A percentile compares a stretch with the other conserved stretches of the same genome.
Conservation (phyloP, 2,329 filamentous ascomycete genomes). For the Cercospora sp. region DNA sequence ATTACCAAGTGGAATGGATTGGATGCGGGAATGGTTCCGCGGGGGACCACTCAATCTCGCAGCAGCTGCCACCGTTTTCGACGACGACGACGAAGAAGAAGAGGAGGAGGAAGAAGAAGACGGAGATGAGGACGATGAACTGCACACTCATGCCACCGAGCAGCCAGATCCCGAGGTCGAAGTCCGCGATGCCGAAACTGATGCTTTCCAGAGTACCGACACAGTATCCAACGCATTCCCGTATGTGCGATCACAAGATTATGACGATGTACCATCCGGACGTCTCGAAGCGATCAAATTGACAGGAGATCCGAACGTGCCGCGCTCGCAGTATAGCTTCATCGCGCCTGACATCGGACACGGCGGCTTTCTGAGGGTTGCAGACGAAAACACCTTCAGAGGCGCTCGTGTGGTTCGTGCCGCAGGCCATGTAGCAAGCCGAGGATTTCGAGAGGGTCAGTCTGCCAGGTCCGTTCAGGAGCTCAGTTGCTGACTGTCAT, state of each 20-base stretch:
- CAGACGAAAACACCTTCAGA: constrained; percentile 67
- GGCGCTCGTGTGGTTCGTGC: constrained; percentile 69
- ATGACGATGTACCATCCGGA: constrained; percentile 56
- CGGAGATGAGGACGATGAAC: background rate
- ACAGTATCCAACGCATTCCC: constrained; percentile 31
- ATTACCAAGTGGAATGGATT: constrained; percentile 42
- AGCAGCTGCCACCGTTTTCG: background rate
- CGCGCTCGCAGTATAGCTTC: constrained; percentile 81
- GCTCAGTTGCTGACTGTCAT: constrained; percentile 12
- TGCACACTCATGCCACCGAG: background rate
- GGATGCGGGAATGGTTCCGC: constrained; percentile 36
- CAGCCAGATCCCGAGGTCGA: background rate
- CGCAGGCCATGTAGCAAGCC: constrained; percentile 73
- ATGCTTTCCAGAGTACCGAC: constrained; percentile 39
- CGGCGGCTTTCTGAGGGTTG: constrained; percentile 62
- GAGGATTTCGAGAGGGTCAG: constrained; percentile 70
- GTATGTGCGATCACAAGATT: constrained; percentile 5
- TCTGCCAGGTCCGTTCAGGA: background rate
- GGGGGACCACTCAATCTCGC: constrained; percentile 22
- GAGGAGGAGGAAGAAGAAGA: background rate
- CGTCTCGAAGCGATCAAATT: constrained; percentile 82
- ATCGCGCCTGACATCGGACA: constrained; percentile 74
- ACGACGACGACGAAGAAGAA: constrained; percentile 10
- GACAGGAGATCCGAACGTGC: constrained; percentile 87
- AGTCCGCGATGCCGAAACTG: background rate